Evolutionary conservation across 1,284 basidiomycete genomes (phyloP), one percentile per base, ranked within the genome.

Genomic region (Cutaneotrichosporon sp.): DNA sequence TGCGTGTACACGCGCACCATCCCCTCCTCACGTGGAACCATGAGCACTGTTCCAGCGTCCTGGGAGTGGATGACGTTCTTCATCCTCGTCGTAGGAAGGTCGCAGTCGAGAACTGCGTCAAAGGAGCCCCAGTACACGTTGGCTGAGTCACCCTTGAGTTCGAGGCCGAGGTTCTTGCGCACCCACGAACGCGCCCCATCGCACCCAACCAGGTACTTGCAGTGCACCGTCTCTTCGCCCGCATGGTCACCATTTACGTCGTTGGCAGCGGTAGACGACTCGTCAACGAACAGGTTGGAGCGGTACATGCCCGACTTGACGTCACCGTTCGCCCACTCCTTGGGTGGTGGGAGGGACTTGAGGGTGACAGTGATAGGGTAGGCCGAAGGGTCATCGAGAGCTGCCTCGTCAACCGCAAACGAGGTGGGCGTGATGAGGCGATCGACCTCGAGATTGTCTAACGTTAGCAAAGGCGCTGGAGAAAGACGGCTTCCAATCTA

Each of bases 211-310:
- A 65, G 44, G 54, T 63, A 65, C 59, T 62, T 65, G 54, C 57
- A 54, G 46, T 60, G 54, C n/a, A 65, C 60, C 7, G 20, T 37
- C 49, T 57, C 55, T 44, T 52, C 56, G 45, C 22, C 64, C 44
- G 41, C 67, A 49, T 76, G 72, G 46, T 71, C 72, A 19, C 66
- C 71, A 22, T 72, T 64, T 34, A 72, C 61, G 49, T 67, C 75
- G 51, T 75, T 74, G 19, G 65, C 67, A n/a, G 55, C 51, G 5
- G 57, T 62, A 5, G 27, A 20, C 41, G 54, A 59, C 45, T 64
- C 59, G 37, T 62, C 59, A 10, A 42, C 49, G 26, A 69, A 62
- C 22, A 69, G 52, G 54, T 69, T 69, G 42, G 59, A 62, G 12
- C 67, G 61, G 53, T 65, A 65, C 41, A 69, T 48, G 1, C 67